phyloP scores from a whole-genome alignment of 371 early-diverging fungal genomes.

The Nematocida ironsii region DNA sequence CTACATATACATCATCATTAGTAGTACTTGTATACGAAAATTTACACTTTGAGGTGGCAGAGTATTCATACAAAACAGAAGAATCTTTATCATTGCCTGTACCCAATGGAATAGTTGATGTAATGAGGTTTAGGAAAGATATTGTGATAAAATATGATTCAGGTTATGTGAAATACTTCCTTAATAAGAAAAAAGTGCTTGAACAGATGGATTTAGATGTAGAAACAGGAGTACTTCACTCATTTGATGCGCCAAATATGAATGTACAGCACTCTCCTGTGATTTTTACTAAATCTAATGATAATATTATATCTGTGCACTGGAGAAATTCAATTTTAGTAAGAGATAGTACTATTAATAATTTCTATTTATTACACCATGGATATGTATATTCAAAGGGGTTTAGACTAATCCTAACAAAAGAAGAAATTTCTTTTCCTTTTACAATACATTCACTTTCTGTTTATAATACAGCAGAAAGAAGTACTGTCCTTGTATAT shows the following conservation, averaged over 20 bases:
- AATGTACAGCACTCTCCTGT: conserved; percentile 24
- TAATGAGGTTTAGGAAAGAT: conserved; percentile 10
- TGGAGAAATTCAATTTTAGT: not conserved
- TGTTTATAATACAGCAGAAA: conserved; percentile 11
- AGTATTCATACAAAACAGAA: not conserved
- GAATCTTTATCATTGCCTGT: not conserved
- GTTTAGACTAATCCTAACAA: not conserved
- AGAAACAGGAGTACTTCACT: not conserved
- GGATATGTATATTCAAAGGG: conserved; percentile 38
- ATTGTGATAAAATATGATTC: not conserved
- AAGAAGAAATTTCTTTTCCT: not conserved
- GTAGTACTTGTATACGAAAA: conserved; percentile 16
- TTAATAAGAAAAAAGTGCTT: conserved; percentile 1
- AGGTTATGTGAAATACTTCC: not conserved
- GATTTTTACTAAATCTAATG: not conserved
- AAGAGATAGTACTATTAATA: not conserved
- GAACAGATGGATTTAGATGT: not conserved
- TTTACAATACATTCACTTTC: not conserved
- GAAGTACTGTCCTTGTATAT: conserved; percentile 40
- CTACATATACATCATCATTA: not conserved
- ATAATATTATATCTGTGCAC: not conserved
- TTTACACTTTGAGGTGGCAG: not conserved
- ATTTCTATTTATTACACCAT: conserved; percentile 24
- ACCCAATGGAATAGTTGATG: not conserved
- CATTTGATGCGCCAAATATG: conserved; percentile 2